phyloP scores from a whole-genome alignment of 176 grass and related monocot genomes.

The Poa annua region DNA sequence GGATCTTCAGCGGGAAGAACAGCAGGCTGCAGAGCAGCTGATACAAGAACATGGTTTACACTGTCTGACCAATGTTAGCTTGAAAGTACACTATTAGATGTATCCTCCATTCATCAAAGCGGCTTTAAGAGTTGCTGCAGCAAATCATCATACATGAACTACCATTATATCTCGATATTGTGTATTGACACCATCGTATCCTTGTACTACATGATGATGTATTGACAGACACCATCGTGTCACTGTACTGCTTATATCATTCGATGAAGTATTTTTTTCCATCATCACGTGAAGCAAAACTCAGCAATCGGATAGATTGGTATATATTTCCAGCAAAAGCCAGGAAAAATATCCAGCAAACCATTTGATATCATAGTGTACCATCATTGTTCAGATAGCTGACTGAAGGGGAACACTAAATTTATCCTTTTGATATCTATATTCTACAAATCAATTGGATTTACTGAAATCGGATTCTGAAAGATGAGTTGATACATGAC shows the following conservation, averaged over 20 bases:
- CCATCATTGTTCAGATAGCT: background rate
- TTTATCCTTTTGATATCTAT: background rate
- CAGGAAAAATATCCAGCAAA: background rate
- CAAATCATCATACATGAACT: background rate
- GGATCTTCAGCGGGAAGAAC: constrained; percentile 41
- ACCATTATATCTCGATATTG: background rate
- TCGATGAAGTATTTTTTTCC: background rate
- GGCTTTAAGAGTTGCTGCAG: background rate
- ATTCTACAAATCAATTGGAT: background rate
- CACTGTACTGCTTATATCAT: background rate
- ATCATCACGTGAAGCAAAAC: background rate
- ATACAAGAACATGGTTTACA: constrained; percentile 13
- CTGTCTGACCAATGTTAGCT: constrained; percentile 23
- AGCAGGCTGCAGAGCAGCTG: constrained; percentile 40
- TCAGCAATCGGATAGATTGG: background rate
- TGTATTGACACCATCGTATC: background rate
- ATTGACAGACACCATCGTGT: background rate
- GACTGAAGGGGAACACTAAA: background rate
- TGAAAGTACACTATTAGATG: background rate
- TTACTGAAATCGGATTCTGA: background rate
- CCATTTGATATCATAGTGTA: background rate
- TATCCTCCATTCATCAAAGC: background rate
- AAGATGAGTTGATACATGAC: background rate
- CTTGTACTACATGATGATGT: background rate
- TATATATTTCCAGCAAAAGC: background rate